phyloP scores from a whole-genome alignment of 805 yeast genomes.

The Starmerella floris region DNA sequence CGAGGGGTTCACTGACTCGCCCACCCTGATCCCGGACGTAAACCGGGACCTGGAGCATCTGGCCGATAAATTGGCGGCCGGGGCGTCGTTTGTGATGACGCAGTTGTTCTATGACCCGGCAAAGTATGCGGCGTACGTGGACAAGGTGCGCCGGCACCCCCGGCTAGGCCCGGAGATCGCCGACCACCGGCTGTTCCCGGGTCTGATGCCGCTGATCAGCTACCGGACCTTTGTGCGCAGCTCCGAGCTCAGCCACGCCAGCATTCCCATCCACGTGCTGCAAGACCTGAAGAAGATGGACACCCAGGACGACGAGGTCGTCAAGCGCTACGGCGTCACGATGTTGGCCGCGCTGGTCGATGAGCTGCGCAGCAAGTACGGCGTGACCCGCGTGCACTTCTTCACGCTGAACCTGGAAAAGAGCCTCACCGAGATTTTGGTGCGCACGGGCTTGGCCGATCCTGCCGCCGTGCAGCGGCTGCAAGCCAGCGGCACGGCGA shows the following conservation, averaged over 20 bases:
- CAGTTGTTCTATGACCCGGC: slow-evolving; percentile 84
- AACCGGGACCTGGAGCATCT: slow-evolving; percentile 61
- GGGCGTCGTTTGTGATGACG: slow-evolving; percentile 87
- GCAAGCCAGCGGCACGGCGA: neutral
- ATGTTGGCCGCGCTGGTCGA: slow-evolving; percentile 69
- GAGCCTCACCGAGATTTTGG: slow-evolving; percentile 74
- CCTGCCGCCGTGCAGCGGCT: slow-evolving; percentile 1
- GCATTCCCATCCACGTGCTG: slow-evolving; percentile 60
- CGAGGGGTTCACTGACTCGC: slow-evolving; percentile 90
- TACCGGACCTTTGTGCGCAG: slow-evolving; percentile 84
- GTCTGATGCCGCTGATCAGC: slow-evolving; percentile 94
- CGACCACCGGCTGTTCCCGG: slow-evolving; percentile 81
- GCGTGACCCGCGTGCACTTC: slow-evolving; percentile 77
- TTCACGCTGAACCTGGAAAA: slow-evolving; percentile 87
- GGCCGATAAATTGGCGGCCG: slow-evolving; percentile 77
- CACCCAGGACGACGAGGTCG: slow-evolving; percentile 83
- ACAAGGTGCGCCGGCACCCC: slow-evolving; percentile 41
- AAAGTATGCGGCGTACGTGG: slow-evolving; percentile 68
- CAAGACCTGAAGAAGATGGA: slow-evolving; percentile 48
- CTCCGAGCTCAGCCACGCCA: slow-evolving; percentile 82
- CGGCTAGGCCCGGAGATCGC: slow-evolving; percentile 45
- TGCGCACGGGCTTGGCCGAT: slow-evolving; percentile 37
- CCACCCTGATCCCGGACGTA: slow-evolving; percentile 55
- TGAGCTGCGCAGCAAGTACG: slow-evolving; percentile 43
- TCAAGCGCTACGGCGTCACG: slow-evolving; percentile 72